Evolutionary conservation across 176 grass and related monocot genomes (phyloP), one percentile per base, ranked within the genome.

Genomic region (Musa schizocarpa): DNA sequence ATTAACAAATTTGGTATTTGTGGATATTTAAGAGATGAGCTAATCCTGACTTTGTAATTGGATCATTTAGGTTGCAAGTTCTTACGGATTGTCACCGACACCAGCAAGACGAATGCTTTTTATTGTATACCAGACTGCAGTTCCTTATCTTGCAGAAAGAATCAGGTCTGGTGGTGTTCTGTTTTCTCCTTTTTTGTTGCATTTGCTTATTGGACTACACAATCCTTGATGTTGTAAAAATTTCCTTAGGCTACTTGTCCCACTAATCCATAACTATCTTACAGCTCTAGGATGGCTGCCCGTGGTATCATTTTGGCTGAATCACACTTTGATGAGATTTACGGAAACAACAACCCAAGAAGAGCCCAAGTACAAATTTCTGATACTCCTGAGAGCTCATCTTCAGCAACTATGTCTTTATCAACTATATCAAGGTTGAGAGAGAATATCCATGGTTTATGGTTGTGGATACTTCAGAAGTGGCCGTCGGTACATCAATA

Each of bases 101-200:
- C 90, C 90, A 83, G 90, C 90, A 58, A 88, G 88, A 65, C 63
- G 82, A 69, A 84, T 93, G 50, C 84, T 98, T 83, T 98, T 93
- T 81, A 89, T 98, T 74, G 68, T 98, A 72, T 98, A 98, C 65
- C 90, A 98, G 80, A 98, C 90, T 80, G 80, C 84, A 14, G 68
- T 98, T 48, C 88, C 95, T 10, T 98, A 93, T 85, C 84, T 98
- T 52, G 90, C 88, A 71, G 95, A 98, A 89, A 84, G 90, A 70
- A 89, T 98, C 57, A 98, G 95, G 95, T 93, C 77, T 80, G 59
- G 8, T 19, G 73, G 29, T 79, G 57, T 57, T 3, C 48, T 78
- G 1, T 62, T 29, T 34, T 26, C 22, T 54, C 49, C 63, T 67
- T 76, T 75, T 67, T 23, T 21, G 6, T 9, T 77, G 57, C n/a